Percentiles rank a stretch among this genome's conserved stretches.
Evolutionary conservation across 768 basidiomycete genomes (phyloP).

Genomic region (Kwoniella newhampshirensis): DNA sequence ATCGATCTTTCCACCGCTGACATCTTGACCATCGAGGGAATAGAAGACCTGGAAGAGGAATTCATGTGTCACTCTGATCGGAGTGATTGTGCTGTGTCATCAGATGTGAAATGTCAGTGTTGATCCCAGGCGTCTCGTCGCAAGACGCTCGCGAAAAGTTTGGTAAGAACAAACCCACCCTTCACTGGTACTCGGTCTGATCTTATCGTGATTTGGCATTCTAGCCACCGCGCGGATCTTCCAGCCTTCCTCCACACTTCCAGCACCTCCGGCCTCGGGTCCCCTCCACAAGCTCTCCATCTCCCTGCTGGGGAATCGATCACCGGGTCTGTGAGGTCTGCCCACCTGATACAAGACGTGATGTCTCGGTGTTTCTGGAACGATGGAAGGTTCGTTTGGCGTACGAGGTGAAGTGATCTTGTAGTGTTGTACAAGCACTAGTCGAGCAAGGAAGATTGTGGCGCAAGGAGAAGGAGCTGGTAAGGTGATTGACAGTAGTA

Average conservation of each 20-base stretch:
- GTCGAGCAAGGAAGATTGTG: slow-evolving; percentile 48
- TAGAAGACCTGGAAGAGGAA: slow-evolving; percentile 46
- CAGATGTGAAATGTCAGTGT: no score
- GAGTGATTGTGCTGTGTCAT: slow-evolving; percentile 49
- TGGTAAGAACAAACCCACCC: no score
- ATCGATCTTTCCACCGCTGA: slow-evolving; percentile 27
- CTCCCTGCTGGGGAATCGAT: slow-evolving; percentile 30
- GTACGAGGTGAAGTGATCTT: slow-evolving; percentile 39
- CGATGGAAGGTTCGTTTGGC: slow-evolving; percentile 31
- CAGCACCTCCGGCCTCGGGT: slow-evolving; percentile 21
- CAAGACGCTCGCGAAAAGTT: no score
- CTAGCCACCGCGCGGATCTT: slow-evolving; percentile 35
- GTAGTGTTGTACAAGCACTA: slow-evolving; percentile 43
- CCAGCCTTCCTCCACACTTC: slow-evolving; percentile 34
- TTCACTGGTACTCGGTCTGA: slow-evolving; percentile 43
- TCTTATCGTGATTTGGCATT: slow-evolving; percentile 47
- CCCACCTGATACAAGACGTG: slow-evolving; percentile 43
- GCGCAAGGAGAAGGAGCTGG: slow-evolving; percentile 36
- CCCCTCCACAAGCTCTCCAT: slow-evolving; percentile 42
- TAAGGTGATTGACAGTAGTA: slow-evolving; percentile 29
- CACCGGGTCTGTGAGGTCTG: slow-evolving; percentile 25
- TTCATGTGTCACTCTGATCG: slow-evolving; percentile 46
- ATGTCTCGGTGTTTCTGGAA: slow-evolving; percentile 25
- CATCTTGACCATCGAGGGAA: slow-evolving; percentile 42
- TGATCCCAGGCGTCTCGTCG: background rate